Percentiles rank a stretch among this genome's conserved stretches.
These are phyloP conservation scores for Sclerotinia nivalis DNA, from an alignment of 2,329 filamentous ascomycete species.

Conservation along the genomic window DNA sequence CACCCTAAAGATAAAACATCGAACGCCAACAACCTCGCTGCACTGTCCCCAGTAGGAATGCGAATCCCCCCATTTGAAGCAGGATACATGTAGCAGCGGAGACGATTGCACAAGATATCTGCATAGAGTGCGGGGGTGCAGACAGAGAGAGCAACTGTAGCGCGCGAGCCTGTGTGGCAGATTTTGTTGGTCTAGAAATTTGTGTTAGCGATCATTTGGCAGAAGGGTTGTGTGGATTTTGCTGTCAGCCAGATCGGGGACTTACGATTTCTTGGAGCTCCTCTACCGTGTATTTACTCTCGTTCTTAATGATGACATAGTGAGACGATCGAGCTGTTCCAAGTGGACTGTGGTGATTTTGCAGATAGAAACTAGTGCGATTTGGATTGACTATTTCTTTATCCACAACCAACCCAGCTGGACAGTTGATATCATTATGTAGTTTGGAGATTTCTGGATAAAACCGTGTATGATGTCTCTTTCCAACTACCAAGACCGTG, in stretches of 20 bases:
- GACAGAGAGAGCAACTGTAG: constrained; percentile 72
- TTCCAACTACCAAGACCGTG: not conserved
- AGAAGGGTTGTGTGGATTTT: too few relatives aligned
- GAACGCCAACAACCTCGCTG: not conserved
- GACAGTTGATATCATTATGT: too few relatives aligned
- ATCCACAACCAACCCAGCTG: not conserved
- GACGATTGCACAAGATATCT: constrained; percentile 76
- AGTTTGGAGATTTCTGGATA: not conserved
- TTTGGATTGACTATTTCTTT: not conserved
- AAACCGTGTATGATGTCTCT: not conserved
- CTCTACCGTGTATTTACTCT: not conserved
- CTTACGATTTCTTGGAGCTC: not conserved
- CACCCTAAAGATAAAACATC: too few relatives aligned
- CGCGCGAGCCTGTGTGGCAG: constrained; percentile 77
- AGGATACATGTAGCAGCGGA: constrained; percentile 63
- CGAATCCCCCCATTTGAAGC: not conserved
- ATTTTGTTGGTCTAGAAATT: constrained; percentile 62
- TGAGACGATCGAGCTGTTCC: not conserved
- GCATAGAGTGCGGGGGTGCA: constrained; percentile 88
- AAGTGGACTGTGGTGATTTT: not conserved
- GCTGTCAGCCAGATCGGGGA: not conserved
- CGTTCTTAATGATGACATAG: not conserved
- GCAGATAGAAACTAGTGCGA: not conserved
- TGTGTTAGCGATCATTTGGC: not conserved
- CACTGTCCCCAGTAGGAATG: not conserved